These are phyloP conservation scores for Neurospora sp. DNA, from an alignment of 495 filamentous ascomycete genomes.

Conservation along the genomic window DNA sequence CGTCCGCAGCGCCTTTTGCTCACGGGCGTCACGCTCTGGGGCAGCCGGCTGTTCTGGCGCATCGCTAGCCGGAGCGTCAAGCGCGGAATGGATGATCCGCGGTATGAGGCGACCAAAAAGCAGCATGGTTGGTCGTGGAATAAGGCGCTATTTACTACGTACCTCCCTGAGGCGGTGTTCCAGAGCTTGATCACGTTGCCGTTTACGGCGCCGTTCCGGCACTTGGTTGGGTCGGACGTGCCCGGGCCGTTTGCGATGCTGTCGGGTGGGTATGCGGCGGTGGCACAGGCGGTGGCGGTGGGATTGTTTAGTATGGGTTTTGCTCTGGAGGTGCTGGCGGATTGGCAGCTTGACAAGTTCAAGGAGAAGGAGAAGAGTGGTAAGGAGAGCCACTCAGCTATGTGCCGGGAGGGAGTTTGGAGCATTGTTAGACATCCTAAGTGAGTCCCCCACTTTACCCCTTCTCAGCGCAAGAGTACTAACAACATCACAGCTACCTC, in stretches of 20 bases:
- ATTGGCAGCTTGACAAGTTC: slow-evolving; percentile 39
- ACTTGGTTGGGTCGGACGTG: slow-evolving; percentile 13
- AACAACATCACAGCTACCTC: slow-evolving; percentile 37
- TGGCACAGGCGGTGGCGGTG: slow-evolving; percentile 36
- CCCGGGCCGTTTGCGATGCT: not conserved
- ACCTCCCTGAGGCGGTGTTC: slow-evolving; percentile 41
- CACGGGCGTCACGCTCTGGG: slow-evolving; percentile 45
- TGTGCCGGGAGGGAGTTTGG: slow-evolving; percentile 47
- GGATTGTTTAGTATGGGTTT: slow-evolving; percentile 46
- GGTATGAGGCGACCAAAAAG: slow-evolving; percentile 41
- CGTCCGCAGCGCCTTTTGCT: slow-evolving; percentile 45
- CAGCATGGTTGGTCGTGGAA: slow-evolving; percentile 42
- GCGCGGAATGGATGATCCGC: slow-evolving; percentile 40
- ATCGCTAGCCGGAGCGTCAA: slow-evolving; percentile 32
- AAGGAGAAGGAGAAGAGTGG: slow-evolving; percentile 16
- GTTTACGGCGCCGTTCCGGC: slow-evolving; percentile 43
- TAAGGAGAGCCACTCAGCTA: slow-evolving; percentile 13
- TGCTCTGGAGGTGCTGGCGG: slow-evolving; percentile 44
- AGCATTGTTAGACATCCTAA: slow-evolving; percentile 51
- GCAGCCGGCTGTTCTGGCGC: slow-evolving; percentile 42
- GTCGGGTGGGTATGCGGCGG: slow-evolving; percentile 9
- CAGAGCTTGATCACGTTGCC: slow-evolving; percentile 46
- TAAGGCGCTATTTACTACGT: slow-evolving; percentile 36
- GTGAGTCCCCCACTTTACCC: slow-evolving; percentile 38
- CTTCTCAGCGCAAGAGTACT: no score